phyloP scores from a whole-genome alignment of 1,284 basidiomycete species.

The Boletus mariae region DNA sequence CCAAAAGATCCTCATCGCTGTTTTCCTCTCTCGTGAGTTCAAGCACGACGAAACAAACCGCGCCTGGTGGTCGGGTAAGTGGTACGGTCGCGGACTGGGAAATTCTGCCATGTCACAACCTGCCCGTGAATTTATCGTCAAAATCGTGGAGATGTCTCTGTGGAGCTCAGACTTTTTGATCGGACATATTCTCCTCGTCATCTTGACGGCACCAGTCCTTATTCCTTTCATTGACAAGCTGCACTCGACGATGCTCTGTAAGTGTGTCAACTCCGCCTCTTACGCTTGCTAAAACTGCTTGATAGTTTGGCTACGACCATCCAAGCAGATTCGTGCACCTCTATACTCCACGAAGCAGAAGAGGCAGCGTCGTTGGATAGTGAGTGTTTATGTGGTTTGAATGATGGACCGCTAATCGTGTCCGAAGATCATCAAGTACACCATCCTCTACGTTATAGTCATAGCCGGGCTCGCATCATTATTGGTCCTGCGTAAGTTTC shows the following conservation, averaged over 20 bases:
- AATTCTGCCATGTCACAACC: constrained; percentile 88
- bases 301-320: constrained; percentile 83
- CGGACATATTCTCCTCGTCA: constrained; percentile 79
- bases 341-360: constrained; percentile 95
- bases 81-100: constrained; percentile 91
- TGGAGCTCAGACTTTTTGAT: constrained; percentile 91
- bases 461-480: constrained; percentile 81
- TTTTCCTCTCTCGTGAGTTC: constrained; percentile 91
- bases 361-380: constrained; percentile 87
- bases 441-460: constrained; percentile 79
- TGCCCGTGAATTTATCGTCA: constrained; percentile 93
- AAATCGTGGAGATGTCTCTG: constrained; percentile 93
- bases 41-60: constrained; percentile 97
- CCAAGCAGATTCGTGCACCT: constrained; percentile 92
- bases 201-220: constrained; percentile 80
- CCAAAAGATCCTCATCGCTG: constrained; percentile 90
- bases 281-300: constrained; percentile 5
- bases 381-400: constrained; percentile 36
- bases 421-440: constrained; percentile 71
- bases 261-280: constrained; percentile 30
- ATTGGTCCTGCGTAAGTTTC: constrained; percentile 68
- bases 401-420: constrained; percentile 8
- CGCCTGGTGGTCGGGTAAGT: constrained; percentile 99
- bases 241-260: constrained; percentile 89
- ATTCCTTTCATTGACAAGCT: constrained; percentile 85